These are phyloP conservation scores for Boletus eberwhitei DNA, from an alignment of 768 basidiomycete genomes.

Conservation along the genomic window DNA sequence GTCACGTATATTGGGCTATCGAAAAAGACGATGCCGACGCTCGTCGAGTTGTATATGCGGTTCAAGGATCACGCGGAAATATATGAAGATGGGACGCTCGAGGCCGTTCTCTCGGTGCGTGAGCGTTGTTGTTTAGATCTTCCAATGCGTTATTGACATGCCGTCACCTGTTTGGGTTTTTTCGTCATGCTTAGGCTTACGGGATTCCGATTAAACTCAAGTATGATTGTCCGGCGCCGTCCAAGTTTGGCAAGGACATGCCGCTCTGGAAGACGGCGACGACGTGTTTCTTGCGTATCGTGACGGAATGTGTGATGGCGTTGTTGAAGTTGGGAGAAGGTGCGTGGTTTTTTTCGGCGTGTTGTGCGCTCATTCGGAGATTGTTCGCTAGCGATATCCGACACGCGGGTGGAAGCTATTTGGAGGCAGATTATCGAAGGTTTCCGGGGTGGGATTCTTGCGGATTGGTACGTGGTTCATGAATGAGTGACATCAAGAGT, in stretches of 20 bases:
- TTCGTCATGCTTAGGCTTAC: slow-evolving; percentile 56
- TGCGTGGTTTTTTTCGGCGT: slow-evolving; percentile 26
- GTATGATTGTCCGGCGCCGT: slow-evolving; percentile 89
- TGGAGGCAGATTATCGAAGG: slow-evolving; percentile 85
- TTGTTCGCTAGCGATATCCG: slow-evolving; percentile 45
- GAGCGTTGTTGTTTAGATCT: background rate
- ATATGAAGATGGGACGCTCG: slow-evolving; percentile 80
- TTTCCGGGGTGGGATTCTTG: slow-evolving; percentile 76
- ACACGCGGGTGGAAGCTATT: slow-evolving; percentile 70
- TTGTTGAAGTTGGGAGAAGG: slow-evolving; percentile 51
- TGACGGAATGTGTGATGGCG: slow-evolving; percentile 59
- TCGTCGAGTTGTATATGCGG: slow-evolving; percentile 71
- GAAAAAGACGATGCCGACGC: slow-evolving; percentile 82
- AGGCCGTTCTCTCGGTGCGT: slow-evolving; percentile 73
- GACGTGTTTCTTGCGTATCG: slow-evolving; percentile 66
- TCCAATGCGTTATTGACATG: background rate
- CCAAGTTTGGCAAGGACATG: slow-evolving; percentile 79
- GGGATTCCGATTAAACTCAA: slow-evolving; percentile 91
- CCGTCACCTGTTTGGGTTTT: background rate
- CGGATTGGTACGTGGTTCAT: slow-evolving; percentile 64
- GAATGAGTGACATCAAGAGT: background rate
- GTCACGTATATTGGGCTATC: slow-evolving; percentile 89
- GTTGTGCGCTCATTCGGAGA: background rate
- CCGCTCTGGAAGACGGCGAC: slow-evolving; percentile 98
- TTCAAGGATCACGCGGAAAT: slow-evolving; percentile 61